Evolutionary conservation across 192 early-diverging fungal genomes (phyloP).

Genomic region (Entophlyctis luteolus): DNA sequence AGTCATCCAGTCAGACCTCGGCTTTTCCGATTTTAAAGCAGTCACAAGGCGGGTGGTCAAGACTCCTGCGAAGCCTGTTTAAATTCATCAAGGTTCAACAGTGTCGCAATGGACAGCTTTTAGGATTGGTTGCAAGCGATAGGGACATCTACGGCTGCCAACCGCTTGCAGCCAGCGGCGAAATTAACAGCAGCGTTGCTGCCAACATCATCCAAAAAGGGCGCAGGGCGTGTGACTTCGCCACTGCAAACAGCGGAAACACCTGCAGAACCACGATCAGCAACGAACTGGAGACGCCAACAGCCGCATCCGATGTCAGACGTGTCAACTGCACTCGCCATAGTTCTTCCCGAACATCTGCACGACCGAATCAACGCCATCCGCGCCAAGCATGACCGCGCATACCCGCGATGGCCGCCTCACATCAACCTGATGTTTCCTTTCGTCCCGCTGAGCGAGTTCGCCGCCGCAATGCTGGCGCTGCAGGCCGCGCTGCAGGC

Average conservation of each 20-base stretch:
- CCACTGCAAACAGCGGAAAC: neutral
- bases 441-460: neutral
- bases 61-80: no score
- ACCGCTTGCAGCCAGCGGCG: no score
- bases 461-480: neutral
- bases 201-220: no score
- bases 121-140: no score
- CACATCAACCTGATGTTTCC: constrained; percentile 1
- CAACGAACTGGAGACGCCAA: neutral
- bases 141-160: no score
- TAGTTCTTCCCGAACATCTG: neutral
- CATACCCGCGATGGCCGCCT: neutral
- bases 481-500: neutral
- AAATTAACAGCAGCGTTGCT: no score
- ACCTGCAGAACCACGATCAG: neutral
- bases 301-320: neutral
- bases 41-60: no score
- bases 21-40: no score
- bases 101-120: no score
- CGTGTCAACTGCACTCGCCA: neutral
- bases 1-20: no score
- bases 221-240: no score
- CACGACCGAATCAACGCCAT: neutral
- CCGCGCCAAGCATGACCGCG: neutral
- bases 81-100: no score